These are phyloP conservation scores for Talaromyces nanjingensis DNA, from an alignment of 495 filamentous ascomycete genomes.

Conservation along the genomic window DNA sequence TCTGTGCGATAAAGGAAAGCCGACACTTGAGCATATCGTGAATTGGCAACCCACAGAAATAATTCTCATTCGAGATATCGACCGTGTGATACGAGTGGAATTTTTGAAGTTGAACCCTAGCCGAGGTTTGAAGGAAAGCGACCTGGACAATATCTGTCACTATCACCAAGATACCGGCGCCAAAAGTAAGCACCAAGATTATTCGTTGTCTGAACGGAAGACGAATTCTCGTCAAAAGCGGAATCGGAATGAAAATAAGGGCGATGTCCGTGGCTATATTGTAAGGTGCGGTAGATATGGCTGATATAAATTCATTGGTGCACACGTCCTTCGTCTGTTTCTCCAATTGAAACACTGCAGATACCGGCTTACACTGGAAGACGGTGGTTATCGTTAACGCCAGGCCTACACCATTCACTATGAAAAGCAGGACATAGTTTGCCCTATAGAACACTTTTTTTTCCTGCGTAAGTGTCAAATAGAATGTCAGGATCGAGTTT, in stretches of 20 bases:
- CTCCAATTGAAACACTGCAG: conserved; percentile 43
- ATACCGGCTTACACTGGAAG: conserved; percentile 63
- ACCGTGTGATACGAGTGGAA: background rate
- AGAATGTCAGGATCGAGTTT: conserved; percentile 68
- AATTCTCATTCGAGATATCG: conserved; percentile 28
- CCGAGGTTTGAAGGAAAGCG: conserved; percentile 79
- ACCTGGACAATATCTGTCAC: conserved; percentile 79
- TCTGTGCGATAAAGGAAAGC: background rate
- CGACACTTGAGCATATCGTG: background rate
- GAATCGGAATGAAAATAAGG: conserved; percentile 63
- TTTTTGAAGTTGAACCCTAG: conserved; percentile 21
- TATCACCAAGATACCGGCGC: conserved; percentile 61
- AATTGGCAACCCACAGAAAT: conserved; percentile 41
- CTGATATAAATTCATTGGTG: conserved; percentile 57
- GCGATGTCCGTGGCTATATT: conserved; percentile 65
- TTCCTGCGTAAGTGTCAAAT: conserved; percentile 56
- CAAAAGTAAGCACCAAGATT: conserved; percentile 62
- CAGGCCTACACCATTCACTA: conserved; percentile 58
- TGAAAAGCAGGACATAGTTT: conserved; percentile 49
- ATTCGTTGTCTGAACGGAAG: conserved; percentile 64
- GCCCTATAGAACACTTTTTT: conserved; percentile 54
- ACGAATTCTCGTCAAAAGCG: conserved; percentile 64
- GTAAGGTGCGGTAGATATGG: conserved; percentile 60
- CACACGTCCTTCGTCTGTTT: conserved; percentile 32
- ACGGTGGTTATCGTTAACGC: conserved; percentile 66